Conservation (phyloP, 441 rosid genomes). For the Pelargonium australe region DNA sequence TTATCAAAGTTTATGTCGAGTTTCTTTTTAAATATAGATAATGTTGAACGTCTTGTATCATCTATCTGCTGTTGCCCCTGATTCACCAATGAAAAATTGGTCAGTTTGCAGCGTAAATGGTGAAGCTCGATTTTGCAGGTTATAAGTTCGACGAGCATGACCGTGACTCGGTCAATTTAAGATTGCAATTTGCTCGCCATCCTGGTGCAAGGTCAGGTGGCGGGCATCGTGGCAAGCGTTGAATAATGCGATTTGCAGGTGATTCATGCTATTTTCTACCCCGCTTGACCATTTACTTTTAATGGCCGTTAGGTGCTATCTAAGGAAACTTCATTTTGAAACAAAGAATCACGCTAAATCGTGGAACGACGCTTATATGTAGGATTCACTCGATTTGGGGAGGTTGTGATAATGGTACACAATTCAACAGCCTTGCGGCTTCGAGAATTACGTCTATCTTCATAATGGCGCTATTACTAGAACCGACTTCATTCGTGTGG, state of each 20-base stretch:
- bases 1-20: background rate
- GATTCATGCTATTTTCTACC: slow-evolving; percentile 28
- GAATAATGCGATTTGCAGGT: slow-evolving; percentile 37
- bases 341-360: slow-evolving; percentile 29
- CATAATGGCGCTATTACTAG: no score
- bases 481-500: no score
- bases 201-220: slow-evolving; percentile 76
- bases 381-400: slow-evolving; percentile 8
- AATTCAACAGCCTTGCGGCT: background rate
- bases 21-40: background rate
- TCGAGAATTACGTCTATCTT: background rate
- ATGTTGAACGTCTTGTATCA: background rate
- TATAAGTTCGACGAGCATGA: slow-evolving; percentile 59
- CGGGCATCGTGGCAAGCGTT: slow-evolving; percentile 61
- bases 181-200: slow-evolving; percentile 73
- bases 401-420: background rate
- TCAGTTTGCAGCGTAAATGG: background rate
- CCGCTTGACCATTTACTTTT: slow-evolving; percentile 30
- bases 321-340: slow-evolving; percentile 24
- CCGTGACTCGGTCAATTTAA: slow-evolving; percentile 48
- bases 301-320: slow-evolving; percentile 28
- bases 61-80: background rate
- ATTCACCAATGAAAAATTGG: background rate
- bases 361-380: slow-evolving; percentile 12
- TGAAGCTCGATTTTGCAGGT: slow-evolving; percentile 44